A percentile compares a stretch with the other conserved stretches of the same genome.
phyloP scores from a whole-genome alignment of 345 rosid genomes.

The Eucalyptus lansdowneana region DNA sequence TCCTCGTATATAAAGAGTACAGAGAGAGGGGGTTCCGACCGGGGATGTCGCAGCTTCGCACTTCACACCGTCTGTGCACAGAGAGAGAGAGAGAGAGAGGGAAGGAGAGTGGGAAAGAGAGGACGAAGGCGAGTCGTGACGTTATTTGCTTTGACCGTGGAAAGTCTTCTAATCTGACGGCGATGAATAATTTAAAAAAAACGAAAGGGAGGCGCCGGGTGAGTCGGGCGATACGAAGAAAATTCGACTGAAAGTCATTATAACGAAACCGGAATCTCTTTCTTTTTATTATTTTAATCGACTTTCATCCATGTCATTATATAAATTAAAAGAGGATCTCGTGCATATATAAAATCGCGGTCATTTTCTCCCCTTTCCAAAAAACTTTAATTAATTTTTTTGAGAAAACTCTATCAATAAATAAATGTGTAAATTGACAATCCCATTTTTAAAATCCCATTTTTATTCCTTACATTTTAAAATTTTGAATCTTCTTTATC shows the following conservation, averaged over 20 bases:
- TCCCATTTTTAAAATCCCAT: not conserved
- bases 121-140: not conserved
- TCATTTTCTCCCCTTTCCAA: not conserved
- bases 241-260: not conserved
- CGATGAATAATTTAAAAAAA: not conserved
- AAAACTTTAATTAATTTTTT: accelerated
- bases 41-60: not conserved
- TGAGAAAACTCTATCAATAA: not conserved
- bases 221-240: not conserved
- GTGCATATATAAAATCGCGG: not conserved
- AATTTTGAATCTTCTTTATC: not conserved
- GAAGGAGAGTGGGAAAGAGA: accelerated
- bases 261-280: not conserved
- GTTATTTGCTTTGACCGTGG: not conserved
- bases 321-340: not conserved
- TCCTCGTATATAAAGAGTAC: not conserved
- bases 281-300: not conserved
- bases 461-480: not conserved
- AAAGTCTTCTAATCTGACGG: not conserved
- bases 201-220: not conserved
- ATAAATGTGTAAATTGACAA: not conserved
- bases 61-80: not conserved
- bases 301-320: not conserved
- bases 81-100: not conserved
- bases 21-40: not conserved